Evolutionary conservation across 179 eudicot species (phyloP), one percentile per base, ranked within the genome.

Genomic region (Gypsophila paniculata): DNA sequence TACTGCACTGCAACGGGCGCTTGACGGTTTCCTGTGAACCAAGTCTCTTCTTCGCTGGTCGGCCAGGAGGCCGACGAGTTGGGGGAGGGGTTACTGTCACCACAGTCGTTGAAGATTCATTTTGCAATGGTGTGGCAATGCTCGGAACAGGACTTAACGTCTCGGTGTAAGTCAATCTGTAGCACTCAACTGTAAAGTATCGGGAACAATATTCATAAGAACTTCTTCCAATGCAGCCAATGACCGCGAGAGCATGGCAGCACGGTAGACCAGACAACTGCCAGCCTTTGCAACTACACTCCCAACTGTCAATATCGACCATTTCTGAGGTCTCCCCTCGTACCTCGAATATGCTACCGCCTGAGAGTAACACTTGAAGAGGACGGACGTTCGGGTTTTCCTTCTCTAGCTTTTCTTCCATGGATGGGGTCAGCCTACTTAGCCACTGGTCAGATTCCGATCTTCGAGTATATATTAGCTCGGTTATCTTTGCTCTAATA

Each of bases 211-310:
- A 91, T 44, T 89, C 96, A 68, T 85, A 89, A 3, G 84, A 84
- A 64, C 76, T 81, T 25, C 83, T 86, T 22, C 82, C 83, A 44
- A 85, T 73, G 46, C 90, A 88, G 39, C 80, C 78, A 59, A 93
- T 80, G 53, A 89, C 91, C 6, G 91, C 87, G 72, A 88, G 22
- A 3, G 97, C 93, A 74, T 93, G 98, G 78, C 89, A 85, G 74
- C 97, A 93, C 71, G 98, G 98, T 65, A 93, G 52, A 15, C 97
- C 97, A 15, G 83, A 83, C 55, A 91, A 78, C 82, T 89, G 93
- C 98, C 97, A 93, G 5, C 80, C 86, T 81, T 77, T 89, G 80
- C 98, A 93, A 62, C 89, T 89, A 76, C 98, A 93, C 52, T 80
- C 88, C 82, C 84, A 89, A 38, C 69, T 79, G 65, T 87, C 90